Evolutionary conservation across 129 eudicot genomes (phyloP).

Genomic region (Saussurea involucrata): DNA sequence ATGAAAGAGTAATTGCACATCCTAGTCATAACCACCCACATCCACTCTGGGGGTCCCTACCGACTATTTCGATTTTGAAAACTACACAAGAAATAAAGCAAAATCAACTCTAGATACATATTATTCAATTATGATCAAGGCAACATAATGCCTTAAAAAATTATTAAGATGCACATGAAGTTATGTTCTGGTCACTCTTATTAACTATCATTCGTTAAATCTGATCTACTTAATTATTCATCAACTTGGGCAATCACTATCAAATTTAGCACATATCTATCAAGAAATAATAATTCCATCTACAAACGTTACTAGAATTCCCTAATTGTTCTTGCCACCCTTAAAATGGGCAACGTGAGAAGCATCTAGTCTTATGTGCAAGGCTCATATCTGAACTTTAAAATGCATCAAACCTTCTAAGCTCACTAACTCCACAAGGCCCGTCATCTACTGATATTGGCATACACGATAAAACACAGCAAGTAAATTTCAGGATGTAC

Average conservation of each 20-base stretch:
- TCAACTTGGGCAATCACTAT: not conserved
- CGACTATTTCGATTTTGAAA: not conserved
- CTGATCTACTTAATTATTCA: not conserved
- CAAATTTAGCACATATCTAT: not conserved
- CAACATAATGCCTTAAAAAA: not conserved
- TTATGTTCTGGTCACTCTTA: not conserved
- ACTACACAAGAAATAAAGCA: not conserved
- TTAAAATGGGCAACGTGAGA: not conserved
- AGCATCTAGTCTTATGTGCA: not conserved
- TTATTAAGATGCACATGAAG: not conserved
- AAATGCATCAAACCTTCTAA: not conserved
- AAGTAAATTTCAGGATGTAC: not conserved
- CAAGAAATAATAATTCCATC: not conserved
- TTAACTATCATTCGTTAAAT: not conserved
- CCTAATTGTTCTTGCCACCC: not conserved
- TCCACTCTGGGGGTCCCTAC: not conserved
- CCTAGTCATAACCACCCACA: not conserved
- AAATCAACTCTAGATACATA: not conserved
- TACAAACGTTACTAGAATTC: not conserved
- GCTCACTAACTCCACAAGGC: not conserved
- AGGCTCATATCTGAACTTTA: not conserved
- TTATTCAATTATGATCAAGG: not conserved
- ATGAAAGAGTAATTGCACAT: not conserved
- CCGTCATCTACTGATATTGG: not conserved
- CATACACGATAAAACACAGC: not conserved